Base-by-base conservation (phyloP, 1,139 yeast species). In the Pichia sp. region DNA sequence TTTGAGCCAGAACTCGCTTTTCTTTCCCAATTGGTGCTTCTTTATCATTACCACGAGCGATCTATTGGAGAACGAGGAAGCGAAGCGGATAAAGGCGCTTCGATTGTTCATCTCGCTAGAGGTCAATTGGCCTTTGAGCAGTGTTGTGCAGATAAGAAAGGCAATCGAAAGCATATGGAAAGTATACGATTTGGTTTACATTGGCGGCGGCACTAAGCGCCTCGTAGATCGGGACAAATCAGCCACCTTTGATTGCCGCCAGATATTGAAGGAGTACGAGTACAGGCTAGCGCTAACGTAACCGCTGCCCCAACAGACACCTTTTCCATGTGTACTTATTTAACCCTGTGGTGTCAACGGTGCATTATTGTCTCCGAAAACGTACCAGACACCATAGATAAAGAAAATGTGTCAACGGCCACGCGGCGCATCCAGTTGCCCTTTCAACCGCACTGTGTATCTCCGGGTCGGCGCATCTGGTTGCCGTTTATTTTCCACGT, bases 1-100 rank as follows among this genome's bases (percentile, higher is more conserved):
- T 31, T 40, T 26, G 16, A 42, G 34, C 19, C 30, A 46, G 34
- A 46, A 52, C n/a, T 49, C 53, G 11, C 38, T 58, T n/a, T 51
- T 57, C 61, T 68, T 65, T 41, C 73, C 73, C 4, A 62, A 62
- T 10, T 70, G 73, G 73, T 55, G 70, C 8, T 49, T 70, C 13
- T 57, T 69, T 32, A 62, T 69, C 1, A 45, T 66, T 4, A 58
- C 68, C 0, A 57, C 62, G n/a, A 59, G 59, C 36, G 57, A 61
- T 8, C 54, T 40, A 8, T 40, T 48, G 34, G 53, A 53, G 23
- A 41, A 45, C 6, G 65, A 64, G 19, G 53, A 50, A 2, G 38
- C 51, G 23, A 50, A 49, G 5, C 55, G 70, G 43, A 42, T 62
- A 1, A 54, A 54, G 34, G 57, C 65, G 1, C 53, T 68, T 8